These are phyloP conservation scores for Pestalotiopsis sp. DNA, from an alignment of 2,329 filamentous ascomycete genomes.

Conservation along the genomic window DNA sequence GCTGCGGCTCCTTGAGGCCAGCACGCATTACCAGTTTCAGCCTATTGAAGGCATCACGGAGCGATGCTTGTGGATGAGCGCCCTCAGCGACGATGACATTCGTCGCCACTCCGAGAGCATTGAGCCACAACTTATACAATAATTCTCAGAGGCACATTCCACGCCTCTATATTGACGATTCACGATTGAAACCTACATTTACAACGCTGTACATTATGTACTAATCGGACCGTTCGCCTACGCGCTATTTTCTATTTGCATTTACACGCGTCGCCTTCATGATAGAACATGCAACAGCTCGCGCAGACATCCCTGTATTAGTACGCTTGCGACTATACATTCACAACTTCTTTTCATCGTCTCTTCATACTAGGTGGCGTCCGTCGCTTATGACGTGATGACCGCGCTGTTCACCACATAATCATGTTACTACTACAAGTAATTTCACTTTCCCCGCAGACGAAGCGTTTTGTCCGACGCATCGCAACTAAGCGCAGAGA, in stretches of 20 bases:
- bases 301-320: constrained; percentile 10
- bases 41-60: constrained; percentile 78
- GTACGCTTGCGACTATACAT: constrained; percentile 6
- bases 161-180: constrained; percentile 1
- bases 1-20: constrained; percentile 77
- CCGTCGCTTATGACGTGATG: background rate
- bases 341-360: background rate
- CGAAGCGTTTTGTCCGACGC: background rate
- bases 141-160: background rate
- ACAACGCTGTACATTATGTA: constrained; percentile 9
- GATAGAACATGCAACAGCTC: constrained; percentile 8
- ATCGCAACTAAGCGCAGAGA: background rate
- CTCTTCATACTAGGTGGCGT: background rate
- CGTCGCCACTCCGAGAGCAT: constrained; percentile 53
- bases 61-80: constrained; percentile 83
- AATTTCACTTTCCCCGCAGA: background rate
- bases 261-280: constrained; percentile 4
- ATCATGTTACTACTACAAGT: background rate
- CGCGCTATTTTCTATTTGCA: constrained; percentile 5
- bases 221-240: background rate
- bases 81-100: constrained; percentile 77
- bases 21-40: constrained; percentile 72
- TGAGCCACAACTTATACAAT: constrained; percentile 35
- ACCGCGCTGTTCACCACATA: background rate
- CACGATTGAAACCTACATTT: background rate